These are phyloP conservation scores for Solanum gracilifrons DNA, from an alignment of 257 asterid species.

Conservation along the genomic window DNA sequence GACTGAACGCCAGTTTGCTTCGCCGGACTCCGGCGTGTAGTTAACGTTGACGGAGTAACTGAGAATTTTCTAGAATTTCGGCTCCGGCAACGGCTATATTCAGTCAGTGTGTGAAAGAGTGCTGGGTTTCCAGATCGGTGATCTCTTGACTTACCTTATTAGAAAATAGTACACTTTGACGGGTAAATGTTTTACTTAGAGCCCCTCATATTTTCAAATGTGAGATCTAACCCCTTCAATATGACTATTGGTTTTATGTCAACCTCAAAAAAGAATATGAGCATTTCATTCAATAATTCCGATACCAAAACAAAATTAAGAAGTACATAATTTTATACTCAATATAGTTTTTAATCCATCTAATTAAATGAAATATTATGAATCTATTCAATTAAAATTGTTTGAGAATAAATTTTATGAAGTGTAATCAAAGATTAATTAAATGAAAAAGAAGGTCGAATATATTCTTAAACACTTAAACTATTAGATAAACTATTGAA, in stretches of 20 bases:
- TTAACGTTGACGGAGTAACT: background rate
- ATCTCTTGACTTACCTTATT: background rate
- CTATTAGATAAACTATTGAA: no score
- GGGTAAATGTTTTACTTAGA: background rate
- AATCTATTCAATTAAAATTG: background rate
- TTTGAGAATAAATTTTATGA: background rate
- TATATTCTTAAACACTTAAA: no score
- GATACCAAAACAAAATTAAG: background rate
- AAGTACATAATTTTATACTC: background rate
- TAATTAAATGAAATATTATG: background rate
- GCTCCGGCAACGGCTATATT: background rate
- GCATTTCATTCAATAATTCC: background rate
- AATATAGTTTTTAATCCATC: background rate
- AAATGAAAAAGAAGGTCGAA: no score
- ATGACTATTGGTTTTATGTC: background rate
- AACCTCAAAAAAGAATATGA: background rate
- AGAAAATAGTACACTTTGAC: background rate
- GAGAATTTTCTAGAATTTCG: background rate
- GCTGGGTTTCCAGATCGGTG: background rate
- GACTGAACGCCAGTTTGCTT: constrained; percentile 89
- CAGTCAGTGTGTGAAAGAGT: background rate
- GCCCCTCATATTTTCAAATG: background rate
- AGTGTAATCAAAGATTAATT: no score
- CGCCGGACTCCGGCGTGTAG: background rate
- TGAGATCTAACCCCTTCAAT: background rate